Conservation (phyloP, 371 early-diverging fungal genomes). For the Gilbertella persicaria region DNA sequence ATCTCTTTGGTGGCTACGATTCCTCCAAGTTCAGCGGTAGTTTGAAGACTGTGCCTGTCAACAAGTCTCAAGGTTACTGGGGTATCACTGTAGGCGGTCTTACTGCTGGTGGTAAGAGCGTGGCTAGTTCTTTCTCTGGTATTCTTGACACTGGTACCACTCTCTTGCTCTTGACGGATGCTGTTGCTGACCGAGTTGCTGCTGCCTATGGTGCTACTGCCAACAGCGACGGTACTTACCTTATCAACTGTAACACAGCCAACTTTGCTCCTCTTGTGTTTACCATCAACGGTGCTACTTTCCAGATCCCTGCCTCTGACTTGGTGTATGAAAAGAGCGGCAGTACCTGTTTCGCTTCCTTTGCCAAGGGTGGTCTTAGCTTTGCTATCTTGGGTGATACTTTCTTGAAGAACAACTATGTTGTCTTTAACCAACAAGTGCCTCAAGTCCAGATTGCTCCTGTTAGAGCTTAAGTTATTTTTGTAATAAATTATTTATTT, state of each 20-base stretch:
- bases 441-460: conserved; percentile 27
- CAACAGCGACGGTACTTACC: conserved; percentile 28
- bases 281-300: conserved; percentile 14
- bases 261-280: conserved; percentile 15
- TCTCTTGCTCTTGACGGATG: conserved; percentile 51
- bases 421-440: conserved; percentile 33
- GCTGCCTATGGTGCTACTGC: conserved; percentile 17
- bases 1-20: conserved; percentile 52
- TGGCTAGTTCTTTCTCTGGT: conserved; percentile 24
- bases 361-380: conserved; percentile 17
- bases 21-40: conserved; percentile 43
- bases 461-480: neutral
- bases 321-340: conserved; percentile 15
- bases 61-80: conserved; percentile 44
- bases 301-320: conserved; percentile 18
- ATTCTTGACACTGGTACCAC: conserved; percentile 68
- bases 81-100: conserved; percentile 42
- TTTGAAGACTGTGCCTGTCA: conserved; percentile 48
- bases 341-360: conserved; percentile 15
- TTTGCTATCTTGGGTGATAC: conserved; percentile 45
- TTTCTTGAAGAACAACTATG: conserved; percentile 50
- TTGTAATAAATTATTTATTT: neutral
- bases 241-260: conserved; percentile 17
- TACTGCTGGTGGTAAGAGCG: neutral
- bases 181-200: conserved; percentile 29